Conservation (phyloP, 2,329 filamentous ascomycete species). For the Aspergillus clavatus region DNA sequence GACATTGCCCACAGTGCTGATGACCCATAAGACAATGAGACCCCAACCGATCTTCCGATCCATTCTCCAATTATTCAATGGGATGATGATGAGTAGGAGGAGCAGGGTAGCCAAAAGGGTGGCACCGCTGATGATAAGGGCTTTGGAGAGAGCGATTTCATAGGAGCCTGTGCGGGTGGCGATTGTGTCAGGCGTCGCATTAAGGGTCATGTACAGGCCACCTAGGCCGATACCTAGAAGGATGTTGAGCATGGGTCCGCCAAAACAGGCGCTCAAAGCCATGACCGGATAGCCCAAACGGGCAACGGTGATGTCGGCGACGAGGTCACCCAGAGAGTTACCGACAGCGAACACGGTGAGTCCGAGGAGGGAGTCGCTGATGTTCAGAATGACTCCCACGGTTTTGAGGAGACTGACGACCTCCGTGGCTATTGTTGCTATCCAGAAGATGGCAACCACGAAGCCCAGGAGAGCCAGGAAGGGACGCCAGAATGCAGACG, state of each 20-base stretch:
- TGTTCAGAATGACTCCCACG: constrained; percentile 83
- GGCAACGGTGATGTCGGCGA: constrained; percentile 91
- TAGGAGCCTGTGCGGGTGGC: constrained; percentile 54
- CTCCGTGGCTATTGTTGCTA: constrained; percentile 90
- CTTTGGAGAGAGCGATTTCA: constrained; percentile 75
- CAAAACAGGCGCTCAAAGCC: constrained; percentile 91
- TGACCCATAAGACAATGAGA: constrained; percentile 71
- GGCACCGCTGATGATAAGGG: constrained; percentile 77
- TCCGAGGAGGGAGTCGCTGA: constrained; percentile 90
- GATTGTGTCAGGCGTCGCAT: constrained; percentile 29
- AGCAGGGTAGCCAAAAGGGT: constrained; percentile 76
- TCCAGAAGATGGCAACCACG: constrained; percentile 88
- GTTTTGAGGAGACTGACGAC: constrained; percentile 94
- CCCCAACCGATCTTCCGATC: constrained; percentile 75
- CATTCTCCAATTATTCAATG: constrained; percentile 81
- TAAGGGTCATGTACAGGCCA: constrained; percentile 80
- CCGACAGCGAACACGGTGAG: constrained; percentile 95
- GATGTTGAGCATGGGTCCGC: constrained; percentile 98
- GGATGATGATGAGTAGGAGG: constrained; percentile 73
- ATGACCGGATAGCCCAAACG: constrained; percentile 93
- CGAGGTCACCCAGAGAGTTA: constrained; percentile 88
- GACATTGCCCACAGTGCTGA: constrained; percentile 78
- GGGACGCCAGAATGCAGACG: constrained; percentile 67
- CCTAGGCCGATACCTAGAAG: constrained; percentile 88
- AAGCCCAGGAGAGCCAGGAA: constrained; percentile 86